Percentiles rank a stretch among this genome's conserved stretches.
phyloP scores from a whole-genome alignment of 768 basidiomycete species.

The Lentinula sp. region DNA sequence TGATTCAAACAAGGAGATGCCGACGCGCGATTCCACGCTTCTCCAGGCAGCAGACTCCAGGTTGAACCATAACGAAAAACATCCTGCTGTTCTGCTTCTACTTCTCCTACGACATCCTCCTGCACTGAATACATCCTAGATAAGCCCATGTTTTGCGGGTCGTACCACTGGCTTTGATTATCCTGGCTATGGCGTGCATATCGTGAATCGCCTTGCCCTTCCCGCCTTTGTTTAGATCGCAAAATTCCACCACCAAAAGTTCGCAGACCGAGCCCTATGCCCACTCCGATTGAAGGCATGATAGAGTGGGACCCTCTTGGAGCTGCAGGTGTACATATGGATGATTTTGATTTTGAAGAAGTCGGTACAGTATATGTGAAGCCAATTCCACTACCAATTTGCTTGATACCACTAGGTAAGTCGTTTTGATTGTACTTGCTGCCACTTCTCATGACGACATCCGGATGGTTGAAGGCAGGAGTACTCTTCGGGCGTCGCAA shows the following conservation, averaged over 20 bases:
- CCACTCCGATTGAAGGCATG: neutral
- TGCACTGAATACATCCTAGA: neutral
- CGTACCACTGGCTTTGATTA: neutral
- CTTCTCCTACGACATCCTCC: neutral
- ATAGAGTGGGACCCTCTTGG: neutral
- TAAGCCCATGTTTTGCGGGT: neutral
- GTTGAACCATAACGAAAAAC: constrained; percentile 3
- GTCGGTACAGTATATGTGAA: constrained; percentile 34
- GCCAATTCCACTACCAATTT: constrained; percentile 48
- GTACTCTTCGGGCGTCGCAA: constrained; percentile 2
- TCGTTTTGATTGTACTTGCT: constrained; percentile 9
- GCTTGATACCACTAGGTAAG: constrained; percentile 39
- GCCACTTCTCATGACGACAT: neutral
- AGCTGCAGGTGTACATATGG: neutral
- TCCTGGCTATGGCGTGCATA: neutral
- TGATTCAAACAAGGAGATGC: neutral
- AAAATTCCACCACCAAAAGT: neutral
- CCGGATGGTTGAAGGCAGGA: neutral
- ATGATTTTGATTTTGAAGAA: constrained; percentile 11
- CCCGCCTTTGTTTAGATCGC: neutral
- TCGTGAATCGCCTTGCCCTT: neutral
- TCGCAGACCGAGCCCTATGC: constrained; percentile 1
- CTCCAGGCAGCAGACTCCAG: neutral
- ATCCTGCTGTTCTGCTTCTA: neutral
- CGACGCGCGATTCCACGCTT: neutral